Conservation (phyloP, 495 filamentous ascomycete genomes). For the Hamigera avellanea region DNA sequence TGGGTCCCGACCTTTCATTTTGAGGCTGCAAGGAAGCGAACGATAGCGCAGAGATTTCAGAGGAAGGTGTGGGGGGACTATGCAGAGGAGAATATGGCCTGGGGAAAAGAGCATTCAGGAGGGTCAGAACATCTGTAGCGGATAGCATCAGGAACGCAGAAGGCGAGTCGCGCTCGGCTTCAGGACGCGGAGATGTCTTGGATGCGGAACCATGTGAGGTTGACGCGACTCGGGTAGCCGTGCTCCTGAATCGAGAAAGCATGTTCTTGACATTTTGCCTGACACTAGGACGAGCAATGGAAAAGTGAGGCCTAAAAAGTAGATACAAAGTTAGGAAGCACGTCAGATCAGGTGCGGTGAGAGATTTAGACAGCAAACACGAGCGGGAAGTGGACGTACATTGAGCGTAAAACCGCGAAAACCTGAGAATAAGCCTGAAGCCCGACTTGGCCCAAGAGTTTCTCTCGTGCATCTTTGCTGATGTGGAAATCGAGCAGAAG, state of each 20-base stretch:
- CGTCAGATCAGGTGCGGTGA: constrained; percentile 5
- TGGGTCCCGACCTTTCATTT: constrained; percentile 4
- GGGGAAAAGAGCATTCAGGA: constrained; percentile 33
- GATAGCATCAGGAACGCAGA: constrained; percentile 31
- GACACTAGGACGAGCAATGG: constrained; percentile 41
- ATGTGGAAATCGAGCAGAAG: constrained; percentile 88
- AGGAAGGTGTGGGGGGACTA: constrained; percentile 14
- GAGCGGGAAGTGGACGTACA: constrained; percentile 22
- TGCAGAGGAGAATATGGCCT: constrained; percentile 13
- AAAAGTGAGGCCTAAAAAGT: constrained; percentile 24
- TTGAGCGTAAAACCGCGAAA: constrained; percentile 34
- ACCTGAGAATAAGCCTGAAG: constrained; percentile 66
- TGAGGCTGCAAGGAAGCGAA: constrained; percentile 5
- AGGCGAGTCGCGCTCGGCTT: constrained; percentile 9
- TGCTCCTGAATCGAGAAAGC: constrained; percentile 45
- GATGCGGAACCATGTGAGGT: neutral
- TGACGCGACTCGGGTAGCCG: neutral
- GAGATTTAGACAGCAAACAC: too few species aligned
- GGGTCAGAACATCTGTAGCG: constrained; percentile 23
- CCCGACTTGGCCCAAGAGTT: constrained; percentile 75
- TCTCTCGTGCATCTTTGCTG: constrained; percentile 76
- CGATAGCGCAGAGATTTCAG: constrained; percentile 8
- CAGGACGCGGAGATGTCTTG: neutral
- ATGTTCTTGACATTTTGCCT: constrained; percentile 68
- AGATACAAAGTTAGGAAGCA: neutral